Percentiles rank a stretch among this genome's conserved stretches.
Conservation (phyloP, 257 asterid species). For the Solanum sejunctum region DNA sequence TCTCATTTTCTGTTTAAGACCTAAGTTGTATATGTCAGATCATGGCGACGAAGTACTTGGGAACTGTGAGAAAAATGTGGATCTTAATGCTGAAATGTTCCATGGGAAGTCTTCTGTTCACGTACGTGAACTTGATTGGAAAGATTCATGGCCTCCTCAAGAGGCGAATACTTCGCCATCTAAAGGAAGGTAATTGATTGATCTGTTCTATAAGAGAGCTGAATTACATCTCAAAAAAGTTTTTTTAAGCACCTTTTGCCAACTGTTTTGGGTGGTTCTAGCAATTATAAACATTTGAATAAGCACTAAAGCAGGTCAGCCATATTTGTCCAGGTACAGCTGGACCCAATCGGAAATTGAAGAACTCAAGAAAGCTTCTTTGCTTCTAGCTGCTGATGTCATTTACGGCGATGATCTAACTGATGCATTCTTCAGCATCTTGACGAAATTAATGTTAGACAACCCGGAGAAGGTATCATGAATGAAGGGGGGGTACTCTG, state of each 20-base stretch:
- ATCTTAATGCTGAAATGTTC: slow-evolving; percentile 42
- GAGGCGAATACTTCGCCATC: slow-evolving; percentile 20
- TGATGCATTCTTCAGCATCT: slow-evolving; percentile 54
- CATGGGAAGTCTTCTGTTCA: slow-evolving; percentile 30
- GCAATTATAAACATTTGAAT: background rate
- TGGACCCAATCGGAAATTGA: slow-evolving; percentile 62
- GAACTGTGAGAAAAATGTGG: slow-evolving; percentile 59
- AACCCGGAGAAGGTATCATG: slow-evolving; percentile 49
- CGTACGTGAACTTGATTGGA: slow-evolving; percentile 97
- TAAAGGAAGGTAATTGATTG: slow-evolving; percentile 24
- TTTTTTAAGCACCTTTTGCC: background rate
- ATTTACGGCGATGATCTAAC: slow-evolving; percentile 78
- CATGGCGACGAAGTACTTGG: slow-evolving; percentile 62
- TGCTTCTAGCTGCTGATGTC: slow-evolving; percentile 92
- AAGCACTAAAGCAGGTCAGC: background rate
- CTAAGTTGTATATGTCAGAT: slow-evolving; percentile 28
- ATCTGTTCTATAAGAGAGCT: background rate
- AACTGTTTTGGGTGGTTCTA: background rate
- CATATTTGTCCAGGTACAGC: slow-evolving; percentile 33
- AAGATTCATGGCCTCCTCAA: slow-evolving; percentile 51
- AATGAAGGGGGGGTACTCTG: background rate
- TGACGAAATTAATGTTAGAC: slow-evolving; percentile 48
- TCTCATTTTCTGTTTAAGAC: background rate
- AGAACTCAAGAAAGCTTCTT: slow-evolving; percentile 57
- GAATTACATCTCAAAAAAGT: background rate